These are phyloP conservation scores for Wickerhamiella pararugosa DNA, from an alignment of 1,139 yeast genomes.

Conservation along the genomic window DNA sequence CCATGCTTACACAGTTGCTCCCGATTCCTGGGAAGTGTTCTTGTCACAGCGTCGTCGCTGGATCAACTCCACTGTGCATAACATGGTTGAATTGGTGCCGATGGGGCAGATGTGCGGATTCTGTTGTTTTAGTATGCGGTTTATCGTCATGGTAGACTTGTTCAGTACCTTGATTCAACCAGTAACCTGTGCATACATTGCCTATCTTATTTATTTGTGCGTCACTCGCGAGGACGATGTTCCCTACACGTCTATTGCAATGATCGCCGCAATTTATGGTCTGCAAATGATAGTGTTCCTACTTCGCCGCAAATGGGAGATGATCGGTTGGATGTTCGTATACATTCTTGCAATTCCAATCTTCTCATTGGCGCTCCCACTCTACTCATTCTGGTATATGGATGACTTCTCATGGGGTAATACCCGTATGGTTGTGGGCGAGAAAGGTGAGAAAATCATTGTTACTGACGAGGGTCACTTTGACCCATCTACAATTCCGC, in stretches of 20 bases:
- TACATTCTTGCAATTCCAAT: constrained; percentile 29
- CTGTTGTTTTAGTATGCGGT: constrained; percentile 31
- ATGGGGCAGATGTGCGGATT: constrained; percentile 30
- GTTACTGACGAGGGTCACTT: constrained; percentile 27
- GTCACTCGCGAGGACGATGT: constrained; percentile 21
- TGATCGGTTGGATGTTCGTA: constrained; percentile 32
- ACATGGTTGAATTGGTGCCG: constrained; percentile 28
- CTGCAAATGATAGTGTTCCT: constrained; percentile 28
- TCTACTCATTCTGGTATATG: constrained; percentile 32
- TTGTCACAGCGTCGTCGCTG: constrained; percentile 32
- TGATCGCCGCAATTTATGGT: constrained; percentile 29
- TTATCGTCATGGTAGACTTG: constrained; percentile 28
- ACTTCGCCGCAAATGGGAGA: constrained; percentile 29
- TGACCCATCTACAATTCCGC: constrained; percentile 28
- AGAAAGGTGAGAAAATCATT: constrained; percentile 27
- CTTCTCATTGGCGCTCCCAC: constrained; percentile 27
- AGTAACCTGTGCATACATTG: constrained; percentile 29
- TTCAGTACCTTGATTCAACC: constrained; percentile 30
- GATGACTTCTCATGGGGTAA: constrained; percentile 34
- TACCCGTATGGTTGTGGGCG: constrained; percentile 31
- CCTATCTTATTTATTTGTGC: constrained; percentile 25
- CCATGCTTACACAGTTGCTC: constrained; percentile 30
- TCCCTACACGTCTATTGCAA: constrained; percentile 27
- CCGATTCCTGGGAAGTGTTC: constrained; percentile 30
- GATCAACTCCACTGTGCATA: constrained; percentile 33